Conservation (phyloP, 2,329 filamentous ascomycete genomes). For the Neofusicoccum cordaticola region DNA sequence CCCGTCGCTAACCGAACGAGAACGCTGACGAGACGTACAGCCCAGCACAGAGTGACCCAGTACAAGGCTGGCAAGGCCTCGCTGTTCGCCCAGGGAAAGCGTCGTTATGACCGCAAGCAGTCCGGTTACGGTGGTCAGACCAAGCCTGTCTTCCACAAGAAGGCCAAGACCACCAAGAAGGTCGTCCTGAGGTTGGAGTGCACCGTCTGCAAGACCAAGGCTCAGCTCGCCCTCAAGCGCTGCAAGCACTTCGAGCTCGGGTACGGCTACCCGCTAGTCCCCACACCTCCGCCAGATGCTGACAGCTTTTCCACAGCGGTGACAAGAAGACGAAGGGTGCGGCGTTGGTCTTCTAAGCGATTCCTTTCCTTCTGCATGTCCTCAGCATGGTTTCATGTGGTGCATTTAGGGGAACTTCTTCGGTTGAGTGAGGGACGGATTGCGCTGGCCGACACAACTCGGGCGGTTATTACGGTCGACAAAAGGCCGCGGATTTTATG, state of each 20-base stretch:
- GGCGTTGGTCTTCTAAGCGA: conserved; percentile 95
- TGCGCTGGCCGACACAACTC: not conserved
- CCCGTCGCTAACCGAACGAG: no score
- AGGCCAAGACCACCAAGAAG: conserved; percentile 99
- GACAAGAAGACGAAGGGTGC: conserved; percentile 99
- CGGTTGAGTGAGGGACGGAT: conserved; percentile 14
- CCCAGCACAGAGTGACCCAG: conserved; percentile 89
- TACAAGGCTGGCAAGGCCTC: conserved; percentile 98
- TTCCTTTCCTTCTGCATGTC: conserved; percentile 44
- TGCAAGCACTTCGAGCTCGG: conserved; percentile 99
- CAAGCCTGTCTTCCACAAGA: conserved; percentile 99
- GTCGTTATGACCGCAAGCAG: conserved; percentile 92
- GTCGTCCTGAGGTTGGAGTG: conserved; percentile 98
- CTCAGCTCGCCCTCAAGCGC: conserved; percentile 95
- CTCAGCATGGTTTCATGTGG: conserved; percentile 25
- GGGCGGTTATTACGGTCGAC: conserved; percentile 7
- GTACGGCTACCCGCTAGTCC: conserved; percentile 56
- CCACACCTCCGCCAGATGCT: not conserved
- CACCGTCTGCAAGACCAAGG: conserved; percentile 96
- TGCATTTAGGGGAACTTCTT: conserved; percentile 17
- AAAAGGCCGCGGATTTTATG: conserved; percentile 13
- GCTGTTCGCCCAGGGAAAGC: conserved; percentile 97
- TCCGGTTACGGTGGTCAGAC: conserved; percentile 99
- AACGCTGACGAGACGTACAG: no score
- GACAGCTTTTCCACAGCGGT: conserved; percentile 62